Percentiles rank a stretch among this genome's conserved stretches.
Conservation (phyloP, 768 basidiomycete species). For the Phylloporus arenicola region DNA sequence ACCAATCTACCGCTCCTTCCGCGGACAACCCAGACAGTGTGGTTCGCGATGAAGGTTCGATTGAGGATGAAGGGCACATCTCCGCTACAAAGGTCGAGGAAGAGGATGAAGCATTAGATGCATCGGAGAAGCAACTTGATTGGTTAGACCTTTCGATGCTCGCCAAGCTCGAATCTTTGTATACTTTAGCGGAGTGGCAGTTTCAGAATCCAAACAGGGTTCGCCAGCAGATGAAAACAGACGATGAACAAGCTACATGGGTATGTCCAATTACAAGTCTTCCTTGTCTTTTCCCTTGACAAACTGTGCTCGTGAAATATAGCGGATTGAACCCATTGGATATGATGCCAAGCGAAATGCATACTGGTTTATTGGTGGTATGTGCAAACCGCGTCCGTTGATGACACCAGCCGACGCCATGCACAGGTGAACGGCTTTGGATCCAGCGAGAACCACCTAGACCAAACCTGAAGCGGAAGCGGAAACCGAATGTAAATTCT, state of each 20-base stretch:
- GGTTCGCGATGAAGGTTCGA: background rate
- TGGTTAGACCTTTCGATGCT: conserved; percentile 72
- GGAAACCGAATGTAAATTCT: conserved; percentile 28
- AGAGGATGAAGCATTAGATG: conserved; percentile 19
- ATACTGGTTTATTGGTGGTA: conserved; percentile 84
- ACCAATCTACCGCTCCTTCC: conserved; percentile 1
- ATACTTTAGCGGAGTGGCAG: conserved; percentile 78
- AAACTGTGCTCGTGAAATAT: conserved; percentile 3
- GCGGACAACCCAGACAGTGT: conserved; percentile 3
- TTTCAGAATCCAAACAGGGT: conserved; percentile 73
- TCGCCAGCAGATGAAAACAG: conserved; percentile 67
- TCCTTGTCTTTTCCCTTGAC: conserved; percentile 1
- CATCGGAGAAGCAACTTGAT: conserved; percentile 44
- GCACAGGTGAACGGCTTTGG: conserved; percentile 78
- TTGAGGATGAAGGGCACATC: background rate
- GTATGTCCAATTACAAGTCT: conserved; percentile 38
- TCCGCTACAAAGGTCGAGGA: conserved; percentile 19
- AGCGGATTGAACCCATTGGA: conserved; percentile 85
- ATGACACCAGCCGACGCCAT: conserved; percentile 1
- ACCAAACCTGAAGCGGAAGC: conserved; percentile 38
- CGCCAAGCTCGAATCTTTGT: conserved; percentile 67
- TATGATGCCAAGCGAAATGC: conserved; percentile 75
- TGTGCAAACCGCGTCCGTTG: conserved; percentile 1
- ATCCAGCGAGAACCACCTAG: conserved; percentile 67
- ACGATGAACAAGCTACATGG: conserved; percentile 76